phyloP scores from a whole-genome alignment of 2,329 filamentous ascomycete species.

The Endoconidiophora polonica region DNA sequence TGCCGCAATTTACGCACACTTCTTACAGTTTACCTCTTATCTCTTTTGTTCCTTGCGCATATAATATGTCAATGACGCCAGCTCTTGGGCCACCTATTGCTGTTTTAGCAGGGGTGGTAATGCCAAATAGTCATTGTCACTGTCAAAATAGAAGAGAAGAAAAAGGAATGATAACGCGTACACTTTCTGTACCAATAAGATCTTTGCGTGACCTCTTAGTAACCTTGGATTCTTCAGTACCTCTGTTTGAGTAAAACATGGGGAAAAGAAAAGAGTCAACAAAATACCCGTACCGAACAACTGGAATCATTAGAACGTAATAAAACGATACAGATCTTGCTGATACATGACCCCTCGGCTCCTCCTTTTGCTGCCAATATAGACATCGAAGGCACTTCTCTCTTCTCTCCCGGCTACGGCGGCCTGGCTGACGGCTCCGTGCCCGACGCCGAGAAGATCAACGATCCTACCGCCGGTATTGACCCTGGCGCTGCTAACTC shows the following conservation, averaged over 20 bases:
- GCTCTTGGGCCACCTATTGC: too few species aligned
- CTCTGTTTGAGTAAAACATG: too few species aligned
- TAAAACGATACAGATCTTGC: neutral
- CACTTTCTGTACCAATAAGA: too few species aligned
- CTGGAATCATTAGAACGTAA: too few species aligned
- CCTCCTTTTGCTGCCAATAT: neutral
- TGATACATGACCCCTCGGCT: constrained; percentile 5
- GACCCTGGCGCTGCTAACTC: neutral
- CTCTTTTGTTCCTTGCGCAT: neutral
- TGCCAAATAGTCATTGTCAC: too few species aligned
- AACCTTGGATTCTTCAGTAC: too few species aligned
- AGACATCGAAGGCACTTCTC: constrained; percentile 11
- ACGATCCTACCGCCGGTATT: constrained; percentile 1
- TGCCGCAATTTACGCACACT: neutral
- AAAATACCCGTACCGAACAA: too few species aligned
- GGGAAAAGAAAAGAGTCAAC: too few species aligned
- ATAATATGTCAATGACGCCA: too few species aligned
- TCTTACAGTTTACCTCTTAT: neutral
- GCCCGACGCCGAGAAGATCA: constrained; percentile 8
- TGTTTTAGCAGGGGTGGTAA: neutral
- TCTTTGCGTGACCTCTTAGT: too few species aligned
- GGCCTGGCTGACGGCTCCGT: constrained; percentile 10
- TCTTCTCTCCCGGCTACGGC: constrained; percentile 11
- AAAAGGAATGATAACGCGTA: too few species aligned
- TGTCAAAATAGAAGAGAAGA: too few species aligned